phyloP scores from a whole-genome alignment of 192 early-diverging fungal genomes.

The Pilobolus umbonatus region DNA sequence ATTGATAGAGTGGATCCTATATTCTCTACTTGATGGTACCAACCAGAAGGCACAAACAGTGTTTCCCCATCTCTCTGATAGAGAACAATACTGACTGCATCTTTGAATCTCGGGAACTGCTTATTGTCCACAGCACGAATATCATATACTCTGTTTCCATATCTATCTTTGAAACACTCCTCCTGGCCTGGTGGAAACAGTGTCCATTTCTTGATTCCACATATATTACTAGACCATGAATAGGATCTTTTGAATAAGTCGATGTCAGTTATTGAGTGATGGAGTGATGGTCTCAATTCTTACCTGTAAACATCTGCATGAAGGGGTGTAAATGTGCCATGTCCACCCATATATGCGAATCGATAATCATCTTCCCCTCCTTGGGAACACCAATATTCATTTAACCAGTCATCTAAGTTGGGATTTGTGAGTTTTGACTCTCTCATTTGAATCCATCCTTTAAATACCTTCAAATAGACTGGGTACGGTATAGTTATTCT shows the following conservation, averaged over 20 bases:
- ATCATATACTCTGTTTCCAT: conserved; percentile 56
- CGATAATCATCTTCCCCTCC: conserved; percentile 62
- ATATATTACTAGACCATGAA: conserved; percentile 74
- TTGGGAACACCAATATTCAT: conserved; percentile 51
- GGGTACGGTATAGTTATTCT: conserved; percentile 39
- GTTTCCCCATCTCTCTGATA: conserved; percentile 62
- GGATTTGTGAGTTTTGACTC: neutral
- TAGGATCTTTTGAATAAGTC: conserved; percentile 42
- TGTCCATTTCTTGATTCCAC: conserved; percentile 66
- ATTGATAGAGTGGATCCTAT: conserved; percentile 69
- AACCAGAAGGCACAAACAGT: conserved; percentile 68
- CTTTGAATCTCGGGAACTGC: conserved; percentile 45
- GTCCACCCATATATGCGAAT: conserved; percentile 69
- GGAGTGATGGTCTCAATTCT: neutral
- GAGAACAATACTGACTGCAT: conserved; percentile 44
- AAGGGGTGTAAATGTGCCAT: conserved; percentile 68
- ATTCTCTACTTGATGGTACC: conserved; percentile 74
- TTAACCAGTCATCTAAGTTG: conserved; percentile 63
- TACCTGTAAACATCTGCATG: conserved; percentile 72
- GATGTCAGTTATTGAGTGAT: neutral
- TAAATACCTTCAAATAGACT: conserved; percentile 41
- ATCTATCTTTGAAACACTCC: conserved; percentile 48
- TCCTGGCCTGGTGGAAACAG: conserved; percentile 64
- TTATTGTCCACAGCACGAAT: conserved; percentile 41
- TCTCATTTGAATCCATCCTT: neutral